A percentile compares a stretch with the other conserved stretches of the same genome.
Conservation (phyloP, 2,329 filamentous ascomycete genomes). For the Aotearoamyces nothofagi region DNA sequence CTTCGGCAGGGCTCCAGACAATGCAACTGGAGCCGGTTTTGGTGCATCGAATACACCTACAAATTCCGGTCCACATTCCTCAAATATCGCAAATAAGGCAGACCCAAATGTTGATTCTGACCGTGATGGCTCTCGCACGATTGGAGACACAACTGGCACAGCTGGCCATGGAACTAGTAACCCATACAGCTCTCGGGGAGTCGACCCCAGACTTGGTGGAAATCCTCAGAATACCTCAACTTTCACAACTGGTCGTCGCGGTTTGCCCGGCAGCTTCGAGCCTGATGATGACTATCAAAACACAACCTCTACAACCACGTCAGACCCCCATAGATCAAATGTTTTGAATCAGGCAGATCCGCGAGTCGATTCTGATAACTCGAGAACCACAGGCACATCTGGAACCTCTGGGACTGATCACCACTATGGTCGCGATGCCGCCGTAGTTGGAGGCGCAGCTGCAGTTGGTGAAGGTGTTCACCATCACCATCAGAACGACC, state of each 20-base stretch:
- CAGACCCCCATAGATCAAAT: constrained; percentile 2
- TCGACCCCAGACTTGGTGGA: constrained; percentile 1
- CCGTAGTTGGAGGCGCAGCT: constrained; percentile 6
- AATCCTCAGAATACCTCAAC: neutral
- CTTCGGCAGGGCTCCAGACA: too few relatives aligned
- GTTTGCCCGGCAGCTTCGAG: too few relatives aligned
- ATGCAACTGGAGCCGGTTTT: neutral
- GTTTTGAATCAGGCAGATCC: constrained; percentile 30
- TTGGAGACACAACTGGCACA: neutral
- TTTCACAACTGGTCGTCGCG: neutral
- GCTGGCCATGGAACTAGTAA: neutral
- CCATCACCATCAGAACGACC: too few relatives aligned
- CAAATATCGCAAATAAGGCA: constrained; percentile 32
- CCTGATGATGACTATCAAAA: too few relatives aligned
- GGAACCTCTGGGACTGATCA: neutral
- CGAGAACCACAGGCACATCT: neutral
- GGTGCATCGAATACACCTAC: constrained; percentile 5
- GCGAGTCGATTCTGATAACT: constrained; percentile 26
- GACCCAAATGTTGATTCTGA: constrained; percentile 27
- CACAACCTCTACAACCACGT: too few relatives aligned
- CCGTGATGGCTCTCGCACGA: neutral
- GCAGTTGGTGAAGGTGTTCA: constrained; percentile 7
- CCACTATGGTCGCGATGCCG: constrained; percentile 7
- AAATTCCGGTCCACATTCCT: constrained; percentile 31
- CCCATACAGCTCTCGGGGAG: constrained; percentile 1